Conservation (phyloP, 148 eudicot genomes). For the Fagopyrum esculentum region DNA sequence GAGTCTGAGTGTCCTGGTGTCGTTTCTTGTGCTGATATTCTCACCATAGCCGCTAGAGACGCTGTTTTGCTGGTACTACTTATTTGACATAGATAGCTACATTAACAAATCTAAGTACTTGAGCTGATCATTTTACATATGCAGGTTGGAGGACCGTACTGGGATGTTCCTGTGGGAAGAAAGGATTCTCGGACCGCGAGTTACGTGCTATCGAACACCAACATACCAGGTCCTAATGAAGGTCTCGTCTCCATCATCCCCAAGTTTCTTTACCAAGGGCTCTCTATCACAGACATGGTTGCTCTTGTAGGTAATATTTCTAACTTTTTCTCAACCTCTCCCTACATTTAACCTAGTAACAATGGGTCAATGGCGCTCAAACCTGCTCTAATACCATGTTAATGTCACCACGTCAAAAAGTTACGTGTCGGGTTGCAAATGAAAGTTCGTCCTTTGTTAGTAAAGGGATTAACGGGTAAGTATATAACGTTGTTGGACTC, state of each 20-base stretch:
- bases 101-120: neutral
- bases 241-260: conserved; percentile 64
- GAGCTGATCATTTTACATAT: neutral
- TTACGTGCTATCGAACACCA: conserved; percentile 38
- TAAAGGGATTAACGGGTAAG: too few relatives aligned
- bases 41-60: conserved; percentile 87
- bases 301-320: conserved; percentile 75
- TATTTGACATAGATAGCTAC: neutral
- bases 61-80: conserved; percentile 51
- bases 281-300: conserved; percentile 84
- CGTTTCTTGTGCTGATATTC: conserved; percentile 92
- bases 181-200: conserved; percentile 75
- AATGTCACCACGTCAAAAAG: too few relatives aligned
- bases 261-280: conserved; percentile 71
- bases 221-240: conserved; percentile 60
- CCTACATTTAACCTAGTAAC: neutral
- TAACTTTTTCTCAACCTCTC: neutral
- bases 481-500: too few relatives aligned
- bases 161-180: conserved; percentile 85
- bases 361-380: neutral
- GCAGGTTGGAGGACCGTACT: conserved; percentile 89
- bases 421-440: too few relatives aligned
- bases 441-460: too few relatives aligned
- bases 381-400: too few relatives aligned
- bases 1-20: conserved; percentile 88